A percentile compares a stretch with the other conserved stretches of the same genome.
These are phyloP conservation scores for Exophiala dermatitidis DNA, from an alignment of 2,329 filamentous ascomycete genomes.

Conservation along the genomic window DNA sequence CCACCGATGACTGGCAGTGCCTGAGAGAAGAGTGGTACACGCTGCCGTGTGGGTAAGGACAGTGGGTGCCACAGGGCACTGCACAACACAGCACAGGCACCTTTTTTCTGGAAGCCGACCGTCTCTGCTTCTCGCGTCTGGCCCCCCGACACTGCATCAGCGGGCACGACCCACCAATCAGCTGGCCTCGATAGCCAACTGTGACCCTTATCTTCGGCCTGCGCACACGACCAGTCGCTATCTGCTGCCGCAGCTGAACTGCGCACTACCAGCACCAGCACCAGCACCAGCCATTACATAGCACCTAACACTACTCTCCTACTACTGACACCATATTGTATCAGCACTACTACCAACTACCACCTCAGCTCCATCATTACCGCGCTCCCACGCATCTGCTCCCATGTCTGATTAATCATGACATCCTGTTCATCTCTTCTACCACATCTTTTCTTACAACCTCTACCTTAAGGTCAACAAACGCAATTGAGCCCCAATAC, in stretches of 20 bases:
- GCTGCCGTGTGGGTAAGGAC: too few relatives aligned
- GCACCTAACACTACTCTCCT: too few relatives aligned
- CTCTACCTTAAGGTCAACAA: not conserved
- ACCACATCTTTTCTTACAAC: not conserved
- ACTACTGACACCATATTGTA: too few relatives aligned
- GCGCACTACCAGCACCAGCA: too few relatives aligned
- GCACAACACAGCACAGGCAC: too few relatives aligned
- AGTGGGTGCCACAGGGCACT: too few relatives aligned
- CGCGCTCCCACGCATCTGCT: not conserved
- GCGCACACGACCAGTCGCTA: not conserved
- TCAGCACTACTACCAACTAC: not conserved
- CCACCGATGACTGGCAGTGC: too few relatives aligned
- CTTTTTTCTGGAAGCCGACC: too few relatives aligned
- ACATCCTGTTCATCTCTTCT: slow-evolving; percentile 1
- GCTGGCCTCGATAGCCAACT: not conserved
- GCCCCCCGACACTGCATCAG: too few relatives aligned
- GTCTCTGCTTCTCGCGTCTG: too few relatives aligned
- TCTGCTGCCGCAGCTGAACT: not conserved
- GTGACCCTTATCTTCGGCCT: not conserved
- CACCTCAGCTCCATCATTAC: not conserved
- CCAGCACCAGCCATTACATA: too few relatives aligned
- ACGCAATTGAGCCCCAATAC: not conserved
- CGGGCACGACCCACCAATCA: not conserved
- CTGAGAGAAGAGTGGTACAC: too few relatives aligned
- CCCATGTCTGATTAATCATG: slow-evolving; percentile 7